Percentiles rank a stretch among this genome's conserved stretches.
These are phyloP conservation scores for Penicillium diatomitis DNA, from an alignment of 495 filamentous ascomycete genomes.

Conservation along the genomic window DNA sequence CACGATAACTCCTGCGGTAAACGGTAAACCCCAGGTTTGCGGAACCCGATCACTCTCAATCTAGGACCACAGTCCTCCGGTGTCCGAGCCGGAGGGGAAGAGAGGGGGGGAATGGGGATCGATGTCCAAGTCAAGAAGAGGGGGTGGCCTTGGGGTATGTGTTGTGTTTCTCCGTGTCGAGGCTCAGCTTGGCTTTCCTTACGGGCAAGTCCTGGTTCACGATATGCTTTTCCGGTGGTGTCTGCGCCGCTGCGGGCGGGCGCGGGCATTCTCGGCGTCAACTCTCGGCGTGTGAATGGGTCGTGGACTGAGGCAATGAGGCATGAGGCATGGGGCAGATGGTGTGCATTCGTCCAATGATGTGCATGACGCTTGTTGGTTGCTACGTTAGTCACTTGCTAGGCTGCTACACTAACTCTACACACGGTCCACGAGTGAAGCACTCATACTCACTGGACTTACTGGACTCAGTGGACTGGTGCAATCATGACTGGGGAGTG, in stretches of 20 bases:
- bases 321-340: background rate
- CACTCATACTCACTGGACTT: too few relatives aligned
- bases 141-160: background rate
- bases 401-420: too few relatives aligned
- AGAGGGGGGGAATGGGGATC: background rate
- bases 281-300: background rate
- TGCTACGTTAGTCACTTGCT: too few relatives aligned
- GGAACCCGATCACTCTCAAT: background rate
- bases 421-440: too few relatives aligned
- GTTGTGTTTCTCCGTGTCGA: too few relatives aligned
- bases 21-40: too few relatives aligned
- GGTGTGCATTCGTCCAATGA: background rate
- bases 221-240: background rate
- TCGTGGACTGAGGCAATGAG: background rate
- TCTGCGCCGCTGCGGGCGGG: background rate
- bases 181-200: too few relatives aligned
- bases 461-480: too few relatives aligned
- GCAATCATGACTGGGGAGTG: too few relatives aligned
- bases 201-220: too few relatives aligned
- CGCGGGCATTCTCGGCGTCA: background rate
- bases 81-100: background rate
- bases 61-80: constrained; percentile 14
- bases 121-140: background rate
- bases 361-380: too few relatives aligned
- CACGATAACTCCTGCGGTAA: background rate